Conservation (phyloP, 768 basidiomycete genomes). For the Coprinellus aureogranulatus region DNA sequence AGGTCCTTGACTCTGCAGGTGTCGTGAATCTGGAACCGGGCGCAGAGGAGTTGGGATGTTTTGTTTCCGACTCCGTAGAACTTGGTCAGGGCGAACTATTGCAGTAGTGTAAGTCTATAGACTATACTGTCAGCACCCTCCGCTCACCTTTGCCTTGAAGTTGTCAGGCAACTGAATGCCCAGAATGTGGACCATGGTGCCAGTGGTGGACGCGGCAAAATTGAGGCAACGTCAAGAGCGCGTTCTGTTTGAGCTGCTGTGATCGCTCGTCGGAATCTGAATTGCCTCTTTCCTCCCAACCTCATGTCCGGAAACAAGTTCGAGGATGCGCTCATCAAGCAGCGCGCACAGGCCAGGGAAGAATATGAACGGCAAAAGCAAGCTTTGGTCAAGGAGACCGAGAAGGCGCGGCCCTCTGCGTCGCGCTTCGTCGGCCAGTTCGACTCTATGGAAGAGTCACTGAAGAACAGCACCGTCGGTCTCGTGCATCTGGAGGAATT, state of each 20-base stretch:
- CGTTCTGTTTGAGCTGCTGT: not conserved
- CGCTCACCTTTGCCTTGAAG: conserved; percentile 74
- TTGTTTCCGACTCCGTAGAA: conserved; percentile 86
- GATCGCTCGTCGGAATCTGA: conserved; percentile 11
- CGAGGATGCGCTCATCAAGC: conserved; percentile 82
- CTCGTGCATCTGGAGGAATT: conserved; percentile 91
- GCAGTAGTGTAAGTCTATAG: not conserved
- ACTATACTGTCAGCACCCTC: no score
- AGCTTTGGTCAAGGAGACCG: conserved; percentile 81
- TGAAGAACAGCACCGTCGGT: conserved; percentile 90
- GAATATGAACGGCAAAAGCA: conserved; percentile 82
- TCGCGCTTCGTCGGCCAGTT: conserved; percentile 92
- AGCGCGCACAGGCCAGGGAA: conserved; percentile 75
- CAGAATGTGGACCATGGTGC: conserved; percentile 78
- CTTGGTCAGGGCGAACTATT: conserved; percentile 81
- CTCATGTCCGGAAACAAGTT: conserved; percentile 72
- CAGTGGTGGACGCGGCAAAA: conserved; percentile 3
- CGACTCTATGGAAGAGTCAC: conserved; percentile 90
- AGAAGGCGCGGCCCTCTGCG: conserved; percentile 83
- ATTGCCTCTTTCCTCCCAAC: conserved; percentile 11
- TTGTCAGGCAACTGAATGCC: conserved; percentile 80
- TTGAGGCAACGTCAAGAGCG: conserved; percentile 2
- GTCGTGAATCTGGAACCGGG: conserved; percentile 90
- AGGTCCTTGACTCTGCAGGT: conserved; percentile 77
- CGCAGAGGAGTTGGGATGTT: conserved; percentile 79